Conservation (phyloP, 768 basidiomycete genomes). For the Lactarius quietus region DNA sequence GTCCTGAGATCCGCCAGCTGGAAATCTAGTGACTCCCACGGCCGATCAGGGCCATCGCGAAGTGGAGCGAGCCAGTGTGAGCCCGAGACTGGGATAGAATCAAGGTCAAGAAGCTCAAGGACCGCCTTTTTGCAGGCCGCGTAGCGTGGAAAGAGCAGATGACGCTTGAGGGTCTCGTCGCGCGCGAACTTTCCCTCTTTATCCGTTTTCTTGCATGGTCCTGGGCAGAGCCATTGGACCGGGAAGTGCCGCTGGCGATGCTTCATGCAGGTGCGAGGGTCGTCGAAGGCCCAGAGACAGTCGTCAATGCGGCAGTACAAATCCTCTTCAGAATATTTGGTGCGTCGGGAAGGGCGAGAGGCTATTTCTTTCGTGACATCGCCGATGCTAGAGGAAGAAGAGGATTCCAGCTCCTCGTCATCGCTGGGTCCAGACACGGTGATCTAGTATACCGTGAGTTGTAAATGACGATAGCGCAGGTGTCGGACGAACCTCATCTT, state of each 20-base stretch:
- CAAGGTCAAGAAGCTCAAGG: neutral
- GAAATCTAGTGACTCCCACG: slow-evolving; percentile 13
- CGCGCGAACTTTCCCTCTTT: neutral
- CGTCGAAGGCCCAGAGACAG: slow-evolving; percentile 3
- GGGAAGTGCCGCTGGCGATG: slow-evolving; percentile 7
- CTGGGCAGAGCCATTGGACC: neutral
- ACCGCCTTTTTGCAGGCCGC: neutral
- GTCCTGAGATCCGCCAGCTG: slow-evolving; percentile 8
- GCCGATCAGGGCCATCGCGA: slow-evolving; percentile 17
- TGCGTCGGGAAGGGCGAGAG: neutral
- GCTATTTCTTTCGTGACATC: neutral
- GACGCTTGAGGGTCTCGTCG: slow-evolving; percentile 6
- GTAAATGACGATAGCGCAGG: neutral
- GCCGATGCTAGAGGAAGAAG: neutral
- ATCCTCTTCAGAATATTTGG: slow-evolving; percentile 2
- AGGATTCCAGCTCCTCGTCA: neutral
- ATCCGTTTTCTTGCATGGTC: neutral
- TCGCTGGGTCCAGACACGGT: neutral
- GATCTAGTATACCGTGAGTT: neutral
- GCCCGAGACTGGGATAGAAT: neutral
- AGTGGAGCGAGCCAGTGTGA: slow-evolving; percentile 7
- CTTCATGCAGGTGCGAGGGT: neutral
- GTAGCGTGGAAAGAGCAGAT: slow-evolving; percentile 3
- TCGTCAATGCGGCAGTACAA: slow-evolving; percentile 11
- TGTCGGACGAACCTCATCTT: slow-evolving; percentile 6